Conservation (phyloP, 441 rosid species). For the Hura crepitans region DNA sequence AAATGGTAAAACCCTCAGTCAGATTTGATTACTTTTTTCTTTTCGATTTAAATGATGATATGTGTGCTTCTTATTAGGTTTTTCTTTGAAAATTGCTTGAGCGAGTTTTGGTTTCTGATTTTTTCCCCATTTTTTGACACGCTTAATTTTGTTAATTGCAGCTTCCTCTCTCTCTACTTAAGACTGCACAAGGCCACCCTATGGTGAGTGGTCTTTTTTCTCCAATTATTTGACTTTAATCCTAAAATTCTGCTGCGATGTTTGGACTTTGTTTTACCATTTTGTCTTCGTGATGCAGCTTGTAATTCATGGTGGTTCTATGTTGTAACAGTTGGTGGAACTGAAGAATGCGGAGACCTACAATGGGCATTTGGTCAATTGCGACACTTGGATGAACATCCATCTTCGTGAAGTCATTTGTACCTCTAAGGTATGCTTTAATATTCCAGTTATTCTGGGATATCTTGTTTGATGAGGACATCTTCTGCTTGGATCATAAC, state of each 20-base stretch:
- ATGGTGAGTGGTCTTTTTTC: not conserved
- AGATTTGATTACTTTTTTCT: too few relatives aligned
- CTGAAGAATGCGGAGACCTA: slow-evolving; percentile 84
- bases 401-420: slow-evolving; percentile 89
- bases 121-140: too few relatives aligned
- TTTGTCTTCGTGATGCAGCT: not conserved
- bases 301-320: not conserved
- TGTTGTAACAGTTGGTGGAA: slow-evolving; percentile 57
- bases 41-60: too few relatives aligned
- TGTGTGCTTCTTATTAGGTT: too few relatives aligned
- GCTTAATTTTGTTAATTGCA: too few relatives aligned
- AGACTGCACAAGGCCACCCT: not conserved
- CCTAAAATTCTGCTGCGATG: not conserved
- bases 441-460: slow-evolving; percentile 8
- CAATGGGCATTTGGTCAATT: slow-evolving; percentile 78
- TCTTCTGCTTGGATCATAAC: too few relatives aligned
- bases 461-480: too few relatives aligned
- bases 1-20: too few relatives aligned
- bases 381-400: slow-evolving; percentile 87
- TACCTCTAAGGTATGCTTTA: slow-evolving; percentile 55
- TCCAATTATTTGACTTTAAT: not conserved
- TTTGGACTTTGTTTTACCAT: not conserved
- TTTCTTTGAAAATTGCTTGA: too few relatives aligned
- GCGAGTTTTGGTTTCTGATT: too few relatives aligned
- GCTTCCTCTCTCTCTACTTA: not conserved